Evolutionary conservation across 78 protist genomes (phyloP).

Genomic region (Monosiga brevicollis): DNA sequence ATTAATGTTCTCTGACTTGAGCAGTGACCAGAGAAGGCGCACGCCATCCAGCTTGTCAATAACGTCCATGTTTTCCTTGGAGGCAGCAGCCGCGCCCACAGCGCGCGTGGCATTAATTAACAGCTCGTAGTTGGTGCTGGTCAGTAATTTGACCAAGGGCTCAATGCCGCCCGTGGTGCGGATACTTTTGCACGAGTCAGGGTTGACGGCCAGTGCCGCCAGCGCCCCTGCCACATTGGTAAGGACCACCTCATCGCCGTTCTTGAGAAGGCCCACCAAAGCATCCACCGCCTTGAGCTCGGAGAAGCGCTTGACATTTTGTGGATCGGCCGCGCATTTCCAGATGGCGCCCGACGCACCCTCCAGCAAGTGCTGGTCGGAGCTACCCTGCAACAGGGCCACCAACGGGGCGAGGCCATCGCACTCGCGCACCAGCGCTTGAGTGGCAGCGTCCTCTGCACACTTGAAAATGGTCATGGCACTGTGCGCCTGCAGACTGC

Average conservation of each 20-base stretch:
- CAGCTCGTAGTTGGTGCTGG: background rate
- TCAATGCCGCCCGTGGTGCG: background rate
- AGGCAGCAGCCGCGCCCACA: background rate
- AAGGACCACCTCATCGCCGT: background rate
- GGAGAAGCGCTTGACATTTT: background rate
- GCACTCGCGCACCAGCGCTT: background rate
- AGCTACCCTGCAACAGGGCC: background rate
- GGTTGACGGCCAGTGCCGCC: background rate
- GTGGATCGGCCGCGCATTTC: background rate
- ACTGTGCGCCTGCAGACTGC: background rate
- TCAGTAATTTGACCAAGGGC: constrained; percentile 2
- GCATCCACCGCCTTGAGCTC: background rate
- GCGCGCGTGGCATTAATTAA: background rate
- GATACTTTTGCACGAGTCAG: background rate
- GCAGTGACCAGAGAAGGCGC: constrained; percentile 24
- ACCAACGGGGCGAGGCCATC: background rate
- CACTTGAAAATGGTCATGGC: background rate
- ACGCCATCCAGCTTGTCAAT: constrained; percentile 21
- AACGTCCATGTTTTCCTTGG: background rate
- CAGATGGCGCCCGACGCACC: background rate
- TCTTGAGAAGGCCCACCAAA: background rate
- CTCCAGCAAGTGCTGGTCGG: background rate
- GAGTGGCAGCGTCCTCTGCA: background rate
- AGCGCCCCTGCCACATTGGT: constrained; percentile 15
- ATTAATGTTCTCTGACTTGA: background rate